These are phyloP conservation scores for Brassica balearica DNA, from an alignment of 441 rosid genomes.

Conservation along the genomic window DNA sequence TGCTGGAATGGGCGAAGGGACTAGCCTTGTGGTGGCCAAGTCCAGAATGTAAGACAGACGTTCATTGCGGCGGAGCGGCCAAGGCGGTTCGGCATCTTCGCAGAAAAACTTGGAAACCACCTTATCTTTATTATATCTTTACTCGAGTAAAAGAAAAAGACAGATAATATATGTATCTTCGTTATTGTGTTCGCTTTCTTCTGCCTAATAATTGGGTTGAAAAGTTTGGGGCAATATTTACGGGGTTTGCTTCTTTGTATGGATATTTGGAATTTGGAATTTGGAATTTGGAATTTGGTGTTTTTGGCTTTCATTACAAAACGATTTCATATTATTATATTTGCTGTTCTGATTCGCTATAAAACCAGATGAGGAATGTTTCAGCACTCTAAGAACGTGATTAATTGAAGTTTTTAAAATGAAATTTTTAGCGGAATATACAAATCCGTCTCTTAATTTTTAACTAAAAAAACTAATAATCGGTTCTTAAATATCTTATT, in stretches of 20 bases:
- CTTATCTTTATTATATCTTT: constrained; percentile 35
- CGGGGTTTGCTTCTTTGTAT: constrained; percentile 36
- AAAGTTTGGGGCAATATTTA: constrained; percentile 37
- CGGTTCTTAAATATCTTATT: too few species aligned
- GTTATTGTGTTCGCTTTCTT: constrained; percentile 24
- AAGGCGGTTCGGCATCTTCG: constrained; percentile 23
- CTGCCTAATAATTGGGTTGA: constrained; percentile 21
- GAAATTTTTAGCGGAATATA: too few species aligned
- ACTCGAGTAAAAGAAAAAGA: constrained; percentile 11
- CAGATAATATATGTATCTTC: constrained; percentile 30
- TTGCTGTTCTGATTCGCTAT: background rate
- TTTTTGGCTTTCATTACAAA: constrained; percentile 22
- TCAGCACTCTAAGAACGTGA: too few species aligned
- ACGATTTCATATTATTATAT: constrained; percentile 17
- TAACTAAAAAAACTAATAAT: too few species aligned
- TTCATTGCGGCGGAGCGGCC: constrained; percentile 14
- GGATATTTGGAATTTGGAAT: constrained; percentile 24
- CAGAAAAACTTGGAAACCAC: constrained; percentile 27
- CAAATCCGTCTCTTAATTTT: too few species aligned
- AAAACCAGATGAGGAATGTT: background rate
- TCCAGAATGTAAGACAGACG: constrained; percentile 64
- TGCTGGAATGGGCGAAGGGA: constrained; percentile 52
- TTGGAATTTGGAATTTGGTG: constrained; percentile 20
- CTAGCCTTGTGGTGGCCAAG: constrained; percentile 72
- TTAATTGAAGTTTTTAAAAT: too few species aligned